phyloP scores from a whole-genome alignment of 768 basidiomycete genomes.

The Asterophora parasitica region DNA sequence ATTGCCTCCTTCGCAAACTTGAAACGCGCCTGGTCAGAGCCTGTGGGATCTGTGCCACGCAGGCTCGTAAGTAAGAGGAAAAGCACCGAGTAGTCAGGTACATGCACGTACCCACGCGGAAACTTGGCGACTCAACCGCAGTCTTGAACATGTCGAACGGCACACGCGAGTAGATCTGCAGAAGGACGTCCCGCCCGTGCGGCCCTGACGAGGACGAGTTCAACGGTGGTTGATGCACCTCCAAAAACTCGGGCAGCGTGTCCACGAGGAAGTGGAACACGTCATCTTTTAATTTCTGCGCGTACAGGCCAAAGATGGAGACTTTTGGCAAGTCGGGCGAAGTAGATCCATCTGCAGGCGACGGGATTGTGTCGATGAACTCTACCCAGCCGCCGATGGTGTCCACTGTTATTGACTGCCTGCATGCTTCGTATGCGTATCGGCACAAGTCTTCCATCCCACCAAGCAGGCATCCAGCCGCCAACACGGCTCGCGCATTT shows the following conservation, averaged over 20 bases:
- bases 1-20: conserved; percentile 91
- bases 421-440: conserved; percentile 75
- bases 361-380: conserved; percentile 60
- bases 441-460: conserved; percentile 84
- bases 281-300: conserved; percentile 70
- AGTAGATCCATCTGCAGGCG: conserved; percentile 44
- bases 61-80: conserved; percentile 19
- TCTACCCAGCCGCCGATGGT: conserved; percentile 74
- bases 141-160: conserved; percentile 88
- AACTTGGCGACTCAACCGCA: conserved; percentile 72
- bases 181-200: conserved; percentile 61
- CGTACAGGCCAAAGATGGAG: conserved; percentile 73
- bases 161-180: conserved; percentile 72
- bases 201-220: conserved; percentile 35
- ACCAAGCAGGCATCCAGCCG: conserved; percentile 78
- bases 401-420: conserved; percentile 69
- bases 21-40: conserved; percentile 82
- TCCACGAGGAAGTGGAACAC: conserved; percentile 75
- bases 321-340: conserved; percentile 46
- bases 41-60: conserved; percentile 32
- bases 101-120: conserved; percentile 64
- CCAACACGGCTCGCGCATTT: conserved; percentile 82
- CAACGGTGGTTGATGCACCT: conserved; percentile 37
- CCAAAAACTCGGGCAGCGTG: conserved; percentile 64
- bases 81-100: conserved; percentile 1